Conservation (phyloP, 768 basidiomycete genomes). For the Boletus sensibilis region DNA sequence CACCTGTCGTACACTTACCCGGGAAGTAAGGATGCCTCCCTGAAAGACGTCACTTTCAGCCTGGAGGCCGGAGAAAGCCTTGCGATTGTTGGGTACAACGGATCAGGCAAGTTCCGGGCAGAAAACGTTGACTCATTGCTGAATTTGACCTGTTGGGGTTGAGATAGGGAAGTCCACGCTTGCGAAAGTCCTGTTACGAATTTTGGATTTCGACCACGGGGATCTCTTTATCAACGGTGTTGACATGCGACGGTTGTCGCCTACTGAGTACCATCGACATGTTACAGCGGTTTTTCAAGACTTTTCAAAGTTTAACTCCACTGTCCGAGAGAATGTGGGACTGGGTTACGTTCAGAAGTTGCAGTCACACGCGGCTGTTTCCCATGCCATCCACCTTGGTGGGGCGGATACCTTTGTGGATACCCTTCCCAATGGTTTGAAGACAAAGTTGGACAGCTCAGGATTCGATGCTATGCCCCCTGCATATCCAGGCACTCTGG, state of each 20-base stretch:
- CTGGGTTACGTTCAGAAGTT: conserved; percentile 71
- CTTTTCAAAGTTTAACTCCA: conserved; percentile 76
- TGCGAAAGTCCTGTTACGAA: conserved; percentile 75
- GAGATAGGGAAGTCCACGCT: conserved; percentile 82
- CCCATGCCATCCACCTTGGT: conserved; percentile 66
- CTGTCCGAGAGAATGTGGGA: conserved; percentile 84
- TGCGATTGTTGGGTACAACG: conserved; percentile 84
- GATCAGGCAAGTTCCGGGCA: conserved; percentile 56
- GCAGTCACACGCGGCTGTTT: conserved; percentile 52
- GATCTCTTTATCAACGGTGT: conserved; percentile 65
- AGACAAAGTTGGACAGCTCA: conserved; percentile 66
- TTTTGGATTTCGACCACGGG: conserved; percentile 74
- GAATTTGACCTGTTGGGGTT: conserved; percentile 2
- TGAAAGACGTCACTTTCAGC: conserved; percentile 67
- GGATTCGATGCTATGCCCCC: conserved; percentile 51
- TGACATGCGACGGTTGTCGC: conserved; percentile 63
- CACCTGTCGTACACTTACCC: conserved; percentile 79
- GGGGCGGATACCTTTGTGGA: conserved; percentile 67
- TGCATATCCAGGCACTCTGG: conserved; percentile 30
- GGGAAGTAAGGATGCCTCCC: conserved; percentile 61
- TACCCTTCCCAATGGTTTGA: conserved; percentile 66
- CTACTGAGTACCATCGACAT: conserved; percentile 71
- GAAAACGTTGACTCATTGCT: conserved; percentile 9
- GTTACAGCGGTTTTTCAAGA: conserved; percentile 83
- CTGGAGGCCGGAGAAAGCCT: conserved; percentile 75